Conservation (phyloP, 805 yeast species). For the Cyberlindnera saturnus region DNA sequence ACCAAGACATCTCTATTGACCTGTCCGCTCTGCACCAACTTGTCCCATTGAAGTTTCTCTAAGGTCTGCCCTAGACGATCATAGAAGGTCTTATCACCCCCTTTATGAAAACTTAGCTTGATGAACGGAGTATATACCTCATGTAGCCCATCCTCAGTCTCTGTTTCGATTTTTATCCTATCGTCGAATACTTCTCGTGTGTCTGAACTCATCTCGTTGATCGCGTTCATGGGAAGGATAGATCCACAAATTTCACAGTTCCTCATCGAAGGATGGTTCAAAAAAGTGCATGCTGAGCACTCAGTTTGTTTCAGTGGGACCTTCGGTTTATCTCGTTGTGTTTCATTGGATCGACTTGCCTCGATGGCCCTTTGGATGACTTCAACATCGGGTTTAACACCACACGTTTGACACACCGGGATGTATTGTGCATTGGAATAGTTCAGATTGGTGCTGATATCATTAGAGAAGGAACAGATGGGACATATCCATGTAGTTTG, state of each 20-base stretch:
- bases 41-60: slow-evolving; percentile 47
- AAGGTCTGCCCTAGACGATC: slow-evolving; percentile 38
- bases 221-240: slow-evolving; percentile 29
- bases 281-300: slow-evolving; percentile 67
- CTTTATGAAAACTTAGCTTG: slow-evolving; percentile 70
- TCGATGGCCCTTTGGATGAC: slow-evolving; percentile 29
- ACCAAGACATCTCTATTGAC: slow-evolving; percentile 20
- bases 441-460: slow-evolving; percentile 27
- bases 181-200: slow-evolving; percentile 26
- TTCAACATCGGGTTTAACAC: slow-evolving; percentile 41
- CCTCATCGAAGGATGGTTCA: slow-evolving; percentile 72
- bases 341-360: background rate
- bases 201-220: slow-evolving; percentile 13
- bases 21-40: slow-evolving; percentile 26
- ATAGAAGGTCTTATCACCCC: slow-evolving; percentile 55
- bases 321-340: background rate
- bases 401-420: slow-evolving; percentile 58
- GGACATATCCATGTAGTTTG: slow-evolving; percentile 69
- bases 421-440: slow-evolving; percentile 21
- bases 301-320: slow-evolving; percentile 9
- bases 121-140: slow-evolving; percentile 29
- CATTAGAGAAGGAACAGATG: slow-evolving; percentile 76
- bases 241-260: slow-evolving; percentile 88
- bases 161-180: slow-evolving; percentile 26
- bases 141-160: slow-evolving; percentile 24